Evolutionary conservation across 2,329 filamentous ascomycete genomes (phyloP), one percentile per base, ranked within the genome.

Genomic region (Xylariaceae sp.): DNA sequence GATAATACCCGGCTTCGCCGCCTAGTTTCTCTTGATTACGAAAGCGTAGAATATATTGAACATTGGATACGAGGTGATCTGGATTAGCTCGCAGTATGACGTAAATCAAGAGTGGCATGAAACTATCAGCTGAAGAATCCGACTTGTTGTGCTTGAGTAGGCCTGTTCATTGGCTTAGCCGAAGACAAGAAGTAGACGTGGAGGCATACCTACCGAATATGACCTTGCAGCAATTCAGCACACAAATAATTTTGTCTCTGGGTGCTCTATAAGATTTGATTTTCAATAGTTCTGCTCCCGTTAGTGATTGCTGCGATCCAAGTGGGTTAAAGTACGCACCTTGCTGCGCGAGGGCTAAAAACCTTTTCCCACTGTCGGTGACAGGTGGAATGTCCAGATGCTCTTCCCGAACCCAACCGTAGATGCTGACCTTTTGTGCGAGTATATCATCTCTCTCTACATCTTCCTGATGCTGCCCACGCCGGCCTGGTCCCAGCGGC

Each of bases 191-290:
- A 14, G 18, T 32, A 38, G 6, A 38, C 14, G 17, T 10, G 10
- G 3, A 36, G 33, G 17, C 9, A 4, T 17, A 61, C 78, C 59
- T 69, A 90, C 88, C 94, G 69, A 99, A 97, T 56, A 99, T 97
- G 55, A 99, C 95, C 71, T 99, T 99, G 81, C 94, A 99, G 72
- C 91, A 96, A 71, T 99, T 99, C 48, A 99, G 74, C 41, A 97
- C 90, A 68, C 94, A 99, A 44, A 99, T 97, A 48, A 99, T 94
- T 71, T 99, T 99, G 74, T 99, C 94, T 60, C 94, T 78, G 4
- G 94, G 94, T n/a, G 94, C 94, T 58, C 95, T 83, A 66, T 99
- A 99, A 9, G 89, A 94, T 64, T 92, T 95, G 64, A 99, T 96
- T 68, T 99, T 99, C 35, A 95, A 73, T 12, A 99, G 76, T 69